Conservation (phyloP, 257 asterid species). For the Penstemon newberryi region DNA sequence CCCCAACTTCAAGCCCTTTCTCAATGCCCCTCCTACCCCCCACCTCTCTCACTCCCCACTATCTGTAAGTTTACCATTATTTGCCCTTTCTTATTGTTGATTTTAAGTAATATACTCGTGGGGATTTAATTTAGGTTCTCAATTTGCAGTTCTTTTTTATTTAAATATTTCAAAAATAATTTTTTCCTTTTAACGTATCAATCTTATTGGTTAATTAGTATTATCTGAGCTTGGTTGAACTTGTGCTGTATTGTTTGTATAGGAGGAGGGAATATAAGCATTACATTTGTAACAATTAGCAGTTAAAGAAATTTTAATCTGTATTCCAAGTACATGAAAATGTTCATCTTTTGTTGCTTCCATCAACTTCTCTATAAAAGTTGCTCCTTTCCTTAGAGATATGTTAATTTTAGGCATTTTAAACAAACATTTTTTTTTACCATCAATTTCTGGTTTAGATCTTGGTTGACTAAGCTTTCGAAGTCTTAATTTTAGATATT, state of each 20-base stretch:
- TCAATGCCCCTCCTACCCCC: slow-evolving; percentile 32
- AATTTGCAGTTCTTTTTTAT: no score
- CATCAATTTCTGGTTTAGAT: not conserved
- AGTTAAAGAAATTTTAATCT: no score
- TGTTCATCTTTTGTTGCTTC: no score
- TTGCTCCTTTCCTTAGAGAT: slow-evolving; percentile 12
- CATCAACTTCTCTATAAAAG: not conserved
- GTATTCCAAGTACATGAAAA: no score
- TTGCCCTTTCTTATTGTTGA: not conserved
- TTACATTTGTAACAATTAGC: no score
- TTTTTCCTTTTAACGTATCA: no score
- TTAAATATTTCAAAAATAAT: no score
- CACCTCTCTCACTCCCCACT: slow-evolving; percentile 26
- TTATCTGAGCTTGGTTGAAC: no score
- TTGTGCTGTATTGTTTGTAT: no score
- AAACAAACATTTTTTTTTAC: not conserved
- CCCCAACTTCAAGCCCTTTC: slow-evolving; percentile 34
- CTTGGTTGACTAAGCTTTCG: not conserved
- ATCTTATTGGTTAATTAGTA: no score
- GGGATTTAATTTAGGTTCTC: no score
- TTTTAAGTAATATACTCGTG: not conserved
- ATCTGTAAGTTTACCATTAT: slow-evolving; percentile 41
- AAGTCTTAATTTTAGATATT: not conserved
- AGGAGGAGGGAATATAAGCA: no score
- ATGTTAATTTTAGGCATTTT: not conserved